Evolutionary conservation across 306 rosid species (phyloP).

Genomic region (Spatholobus suberectus): DNA sequence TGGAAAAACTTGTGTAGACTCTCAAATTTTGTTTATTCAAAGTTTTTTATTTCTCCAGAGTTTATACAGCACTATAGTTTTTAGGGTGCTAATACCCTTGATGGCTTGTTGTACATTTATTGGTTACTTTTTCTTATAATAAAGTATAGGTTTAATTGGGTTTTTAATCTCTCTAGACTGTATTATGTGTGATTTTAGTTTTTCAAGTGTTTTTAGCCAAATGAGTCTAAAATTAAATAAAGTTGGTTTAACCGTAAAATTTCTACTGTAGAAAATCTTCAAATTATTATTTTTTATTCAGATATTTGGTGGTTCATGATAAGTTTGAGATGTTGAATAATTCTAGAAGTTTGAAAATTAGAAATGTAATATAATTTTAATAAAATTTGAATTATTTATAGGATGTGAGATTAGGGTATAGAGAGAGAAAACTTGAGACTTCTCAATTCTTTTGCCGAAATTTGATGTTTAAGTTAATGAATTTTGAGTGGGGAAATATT

Average conservation of each 20-base stretch:
- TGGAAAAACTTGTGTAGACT: background rate
- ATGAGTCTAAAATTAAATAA: background rate
- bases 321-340: background rate
- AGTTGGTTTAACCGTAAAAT: background rate
- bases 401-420: too few species aligned
- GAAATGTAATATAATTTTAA: background rate
- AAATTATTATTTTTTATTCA: background rate
- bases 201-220: background rate
- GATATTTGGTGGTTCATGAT: background rate
- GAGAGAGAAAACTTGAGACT: too few species aligned
- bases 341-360: background rate
- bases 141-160: background rate
- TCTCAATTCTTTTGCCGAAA: too few species aligned
- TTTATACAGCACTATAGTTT: background rate
- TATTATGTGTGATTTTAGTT: background rate
- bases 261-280: background rate
- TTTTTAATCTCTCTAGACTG: background rate
- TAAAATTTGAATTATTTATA: too few species aligned
- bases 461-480: too few species aligned
- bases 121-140: background rate
- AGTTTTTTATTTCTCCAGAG: background rate
- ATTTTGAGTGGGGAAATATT: too few species aligned
- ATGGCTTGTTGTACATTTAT: background rate
- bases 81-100: background rate
- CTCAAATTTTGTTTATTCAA: background rate